These are phyloP conservation scores for Citrus unshiu DNA, from an alignment of 345 rosid species.

Conservation along the genomic window DNA sequence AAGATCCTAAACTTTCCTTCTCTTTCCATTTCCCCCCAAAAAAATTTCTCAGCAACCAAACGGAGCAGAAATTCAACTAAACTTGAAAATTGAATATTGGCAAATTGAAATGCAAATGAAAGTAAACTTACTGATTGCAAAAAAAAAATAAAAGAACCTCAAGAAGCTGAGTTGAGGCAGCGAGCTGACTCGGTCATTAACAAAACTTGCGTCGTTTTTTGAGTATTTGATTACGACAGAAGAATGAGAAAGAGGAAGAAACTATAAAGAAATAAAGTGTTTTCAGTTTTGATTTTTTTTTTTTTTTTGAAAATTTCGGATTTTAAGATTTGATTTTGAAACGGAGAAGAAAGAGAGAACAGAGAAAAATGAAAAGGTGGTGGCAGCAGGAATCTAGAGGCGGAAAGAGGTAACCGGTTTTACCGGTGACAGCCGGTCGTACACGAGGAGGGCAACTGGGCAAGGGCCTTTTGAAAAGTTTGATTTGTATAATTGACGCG, in stretches of 20 bases:
- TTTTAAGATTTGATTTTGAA: background rate
- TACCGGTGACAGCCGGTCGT: constrained; percentile 7
- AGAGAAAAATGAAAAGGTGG: background rate
- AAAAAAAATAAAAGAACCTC: background rate
- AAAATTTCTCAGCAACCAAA: background rate
- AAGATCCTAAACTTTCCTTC: background rate
- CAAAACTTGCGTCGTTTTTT: background rate
- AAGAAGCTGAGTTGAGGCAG: constrained; percentile 1
- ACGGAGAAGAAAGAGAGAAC: background rate
- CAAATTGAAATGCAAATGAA: background rate
- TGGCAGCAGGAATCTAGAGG: constrained; percentile 1
- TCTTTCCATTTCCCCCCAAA: background rate
- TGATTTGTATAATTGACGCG: background rate
- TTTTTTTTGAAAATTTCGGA: background rate
- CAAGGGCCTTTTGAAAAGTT: background rate
- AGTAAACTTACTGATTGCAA: background rate
- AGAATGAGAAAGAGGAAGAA: background rate
- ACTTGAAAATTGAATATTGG: background rate
- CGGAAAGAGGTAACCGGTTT: background rate
- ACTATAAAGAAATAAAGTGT: background rate
- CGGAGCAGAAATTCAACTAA: background rate
- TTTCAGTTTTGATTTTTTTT: background rate
- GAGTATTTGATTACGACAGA: background rate
- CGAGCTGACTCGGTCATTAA: constrained; percentile 6
- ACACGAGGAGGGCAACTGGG: background rate